These are phyloP conservation scores for Laguncularia racemosa DNA, from an alignment of 345 rosid genomes.

Conservation along the genomic window DNA sequence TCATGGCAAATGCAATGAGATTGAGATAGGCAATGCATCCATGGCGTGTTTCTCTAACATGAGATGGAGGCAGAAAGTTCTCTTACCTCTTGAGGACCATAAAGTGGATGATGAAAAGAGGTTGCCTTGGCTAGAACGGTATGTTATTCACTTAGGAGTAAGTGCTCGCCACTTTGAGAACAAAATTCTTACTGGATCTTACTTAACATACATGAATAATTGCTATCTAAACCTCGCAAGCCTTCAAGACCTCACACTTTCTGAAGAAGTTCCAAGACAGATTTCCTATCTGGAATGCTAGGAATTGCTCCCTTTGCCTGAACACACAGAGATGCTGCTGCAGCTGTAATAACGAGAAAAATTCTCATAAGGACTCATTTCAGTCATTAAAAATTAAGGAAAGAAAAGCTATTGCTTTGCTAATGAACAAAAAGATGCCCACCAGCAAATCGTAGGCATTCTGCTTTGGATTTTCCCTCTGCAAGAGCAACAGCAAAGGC, in stretches of 20 bases:
- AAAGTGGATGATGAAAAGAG: too few relatives aligned
- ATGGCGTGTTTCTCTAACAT: too few relatives aligned
- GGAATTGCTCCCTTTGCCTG: slow-evolving; percentile 96
- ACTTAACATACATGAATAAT: too few relatives aligned
- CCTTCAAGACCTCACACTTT: slow-evolving; percentile 18
- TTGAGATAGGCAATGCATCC: too few relatives aligned
- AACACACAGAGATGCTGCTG: slow-evolving; percentile 93
- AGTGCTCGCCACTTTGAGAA: too few relatives aligned
- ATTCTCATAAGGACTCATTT: background rate
- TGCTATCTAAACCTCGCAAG: background rate
- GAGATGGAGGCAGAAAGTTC: too few relatives aligned
- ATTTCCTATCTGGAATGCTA: slow-evolving; percentile 76
- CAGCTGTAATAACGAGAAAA: slow-evolving; percentile 40
- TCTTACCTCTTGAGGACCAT: too few relatives aligned
- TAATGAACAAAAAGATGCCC: background rate
- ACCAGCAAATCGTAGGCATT: slow-evolving; percentile 91
- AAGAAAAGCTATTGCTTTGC: background rate
- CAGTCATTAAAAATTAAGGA: background rate
- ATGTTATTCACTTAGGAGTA: too few relatives aligned
- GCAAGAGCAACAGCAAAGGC: slow-evolving; percentile 90
- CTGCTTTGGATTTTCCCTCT: slow-evolving; percentile 70
- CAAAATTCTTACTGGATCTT: too few relatives aligned
- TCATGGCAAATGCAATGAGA: too few relatives aligned
- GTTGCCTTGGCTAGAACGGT: too few relatives aligned
- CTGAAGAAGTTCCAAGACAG: slow-evolving; percentile 57